Conservation (phyloP, 495 filamentous ascomycete genomes). For the Hypoxylon perforatum region DNA sequence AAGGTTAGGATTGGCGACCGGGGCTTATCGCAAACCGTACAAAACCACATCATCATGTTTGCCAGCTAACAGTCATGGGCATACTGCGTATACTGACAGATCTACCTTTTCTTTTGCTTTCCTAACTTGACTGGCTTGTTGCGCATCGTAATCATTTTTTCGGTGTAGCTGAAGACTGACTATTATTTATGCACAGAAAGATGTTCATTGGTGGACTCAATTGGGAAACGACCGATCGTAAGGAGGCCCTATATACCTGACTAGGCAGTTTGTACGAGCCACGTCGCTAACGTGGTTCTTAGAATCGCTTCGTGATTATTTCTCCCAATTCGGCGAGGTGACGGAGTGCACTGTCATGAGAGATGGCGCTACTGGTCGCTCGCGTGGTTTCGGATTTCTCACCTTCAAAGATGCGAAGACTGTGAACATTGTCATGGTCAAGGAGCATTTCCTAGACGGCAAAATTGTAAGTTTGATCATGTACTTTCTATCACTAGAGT, state of each 20-base stretch:
- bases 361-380: slow-evolving; percentile 91
- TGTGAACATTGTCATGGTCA: slow-evolving; percentile 99
- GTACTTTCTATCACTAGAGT: neutral
- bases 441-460: slow-evolving; percentile 97
- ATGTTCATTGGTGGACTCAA: slow-evolving; percentile 99
- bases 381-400: slow-evolving; percentile 95
- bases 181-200: slow-evolving; percentile 69
- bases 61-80: slow-evolving; percentile 20
- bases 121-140: slow-evolving; percentile 9
- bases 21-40: slow-evolving; percentile 25
- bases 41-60: slow-evolving; percentile 28
- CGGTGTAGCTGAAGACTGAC: slow-evolving; percentile 48
- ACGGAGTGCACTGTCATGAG: slow-evolving; percentile 98
- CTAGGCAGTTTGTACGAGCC: slow-evolving; percentile 3
- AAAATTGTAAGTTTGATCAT: slow-evolving; percentile 83
- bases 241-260: slow-evolving; percentile 47
- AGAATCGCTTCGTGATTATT: slow-evolving; percentile 99
- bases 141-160: slow-evolving; percentile 34
- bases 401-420: slow-evolving; percentile 98
- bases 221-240: slow-evolving; percentile 99
- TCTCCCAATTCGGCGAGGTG: slow-evolving; percentile 97
- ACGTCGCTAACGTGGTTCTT: slow-evolving; percentile 27
- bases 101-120: slow-evolving; percentile 4
- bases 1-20: slow-evolving; percentile 15
- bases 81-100: slow-evolving; percentile 29